Base-by-base conservation (phyloP, 768 basidiomycete genomes). In the Hydnomerulius pinastri region DNA sequence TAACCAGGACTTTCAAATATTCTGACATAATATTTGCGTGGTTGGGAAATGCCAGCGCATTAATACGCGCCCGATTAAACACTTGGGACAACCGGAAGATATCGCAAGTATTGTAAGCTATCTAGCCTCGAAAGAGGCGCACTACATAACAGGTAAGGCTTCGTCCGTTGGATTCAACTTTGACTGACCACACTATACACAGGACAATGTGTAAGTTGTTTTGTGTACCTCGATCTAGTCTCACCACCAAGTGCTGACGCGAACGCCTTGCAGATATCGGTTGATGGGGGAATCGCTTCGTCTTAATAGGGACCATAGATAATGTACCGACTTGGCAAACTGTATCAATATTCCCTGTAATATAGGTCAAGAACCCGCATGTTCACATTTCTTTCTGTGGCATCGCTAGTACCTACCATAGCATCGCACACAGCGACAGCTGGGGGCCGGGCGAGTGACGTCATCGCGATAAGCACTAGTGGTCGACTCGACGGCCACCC, bases 91-190 rank as follows among this genome's bases (percentile, higher is more conserved):
- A n/a, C 66, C 71, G 1, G 64, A 71, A 25, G 63, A 69, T 32
- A 51, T 69, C 4, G 69, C 72, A 12, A 61, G 53, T 32, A 4
- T 67, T 4, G 67, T 73, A 1, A 69, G 70, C 2, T 73, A 63
- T 46, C 57, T 74, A 3, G 64, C 64, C 6, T 71, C 70, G 2
- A 59, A 69, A 6, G 68, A 64, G 17, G 66, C 71, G 4, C 59
- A 63, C 21, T 69, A 68, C 47, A 61, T 74, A 9, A 74, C 71
- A 0, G 73, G 72, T 55, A 50, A 53, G 57, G 13, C 8, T 35
- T 29, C 10, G 5, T 36, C 35, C 6, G 11, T 21, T 29, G 5
- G 30, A 12, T 35, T 15, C 15, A 3, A 10, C n/a, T 9, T 4
- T 39, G 10, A 25, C 43, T 50, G 28, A 46, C 18, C 20, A 4